Evolutionary conservation across 1,284 basidiomycete genomes (phyloP).

Genomic region (Gomphus sp.): DNA sequence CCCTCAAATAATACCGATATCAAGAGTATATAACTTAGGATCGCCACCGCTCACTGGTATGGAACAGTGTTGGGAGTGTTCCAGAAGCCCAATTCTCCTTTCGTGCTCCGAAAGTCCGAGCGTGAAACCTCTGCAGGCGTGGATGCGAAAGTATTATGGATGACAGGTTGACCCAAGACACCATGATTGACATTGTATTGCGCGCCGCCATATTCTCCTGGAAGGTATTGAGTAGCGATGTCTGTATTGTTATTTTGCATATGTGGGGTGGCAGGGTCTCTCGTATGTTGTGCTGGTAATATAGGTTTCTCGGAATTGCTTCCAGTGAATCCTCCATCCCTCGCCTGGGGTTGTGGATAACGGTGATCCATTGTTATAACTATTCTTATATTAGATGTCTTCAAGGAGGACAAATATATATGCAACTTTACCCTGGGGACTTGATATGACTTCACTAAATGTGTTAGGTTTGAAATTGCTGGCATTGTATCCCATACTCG

Average conservation of each 20-base stretch:
- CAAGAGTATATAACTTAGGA: not conserved
- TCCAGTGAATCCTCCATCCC: not conserved
- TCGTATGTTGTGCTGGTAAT: not conserved
- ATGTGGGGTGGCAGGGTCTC: not conserved
- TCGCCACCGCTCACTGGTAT: not conserved
- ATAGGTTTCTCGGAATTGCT: not conserved
- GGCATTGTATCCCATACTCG: too few relatives aligned
- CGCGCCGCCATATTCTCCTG: not conserved
- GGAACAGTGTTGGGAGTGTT: not conserved
- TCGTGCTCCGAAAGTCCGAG: not conserved
- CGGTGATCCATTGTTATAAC: not conserved
- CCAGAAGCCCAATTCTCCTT: not conserved
- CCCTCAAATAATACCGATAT: too few relatives aligned
- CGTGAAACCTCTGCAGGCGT: not conserved
- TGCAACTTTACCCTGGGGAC: too few relatives aligned
- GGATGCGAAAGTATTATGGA: not conserved
- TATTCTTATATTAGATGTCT: not conserved
- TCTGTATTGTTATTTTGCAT: not conserved
- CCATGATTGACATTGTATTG: not conserved
- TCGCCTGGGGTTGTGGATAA: not conserved
- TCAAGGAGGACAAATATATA: too few relatives aligned
- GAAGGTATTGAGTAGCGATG: not conserved
- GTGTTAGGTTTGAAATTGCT: too few relatives aligned
- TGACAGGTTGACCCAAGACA: not conserved
- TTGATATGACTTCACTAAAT: too few relatives aligned